Evolutionary conservation across 345 rosid genomes (phyloP).

Genomic region (Euphorbia pulcherrima): DNA sequence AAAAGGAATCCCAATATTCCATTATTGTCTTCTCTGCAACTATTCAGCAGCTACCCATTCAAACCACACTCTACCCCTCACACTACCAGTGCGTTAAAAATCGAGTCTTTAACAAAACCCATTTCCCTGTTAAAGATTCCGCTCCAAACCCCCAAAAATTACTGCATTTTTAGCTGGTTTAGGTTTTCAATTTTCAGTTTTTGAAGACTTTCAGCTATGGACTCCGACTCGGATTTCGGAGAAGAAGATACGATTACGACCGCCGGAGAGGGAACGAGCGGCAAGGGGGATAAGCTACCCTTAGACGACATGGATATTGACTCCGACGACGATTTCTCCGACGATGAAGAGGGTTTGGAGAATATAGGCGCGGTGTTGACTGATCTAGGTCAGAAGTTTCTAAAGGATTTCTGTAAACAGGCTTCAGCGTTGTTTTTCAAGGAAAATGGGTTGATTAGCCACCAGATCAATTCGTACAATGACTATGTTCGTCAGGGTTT

Average conservation of each 20-base stretch:
- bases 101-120: too few species aligned
- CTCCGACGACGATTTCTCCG: neutral
- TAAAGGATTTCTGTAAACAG: constrained; percentile 55
- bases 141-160: too few species aligned
- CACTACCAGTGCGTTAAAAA: neutral
- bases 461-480: constrained; percentile 77
- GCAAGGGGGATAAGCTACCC: constrained; percentile 21
- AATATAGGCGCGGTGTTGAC: constrained; percentile 12
- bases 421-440: constrained; percentile 58
- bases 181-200: too few species aligned
- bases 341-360: constrained; percentile 25
- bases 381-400: constrained; percentile 46
- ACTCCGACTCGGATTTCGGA: neutral
- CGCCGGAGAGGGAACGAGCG: constrained; percentile 13
- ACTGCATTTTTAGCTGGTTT: too few species aligned
- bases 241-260: neutral
- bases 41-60: neutral
- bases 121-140: too few species aligned
- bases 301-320: constrained; percentile 20
- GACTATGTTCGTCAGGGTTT: constrained; percentile 61
- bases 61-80: neutral
- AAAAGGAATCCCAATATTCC: neutral
- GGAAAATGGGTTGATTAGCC: constrained; percentile 72
- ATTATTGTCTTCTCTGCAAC: neutral
- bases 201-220: neutral